Conservation (phyloP, 148 eudicot genomes). For the Cornus florida region DNA sequence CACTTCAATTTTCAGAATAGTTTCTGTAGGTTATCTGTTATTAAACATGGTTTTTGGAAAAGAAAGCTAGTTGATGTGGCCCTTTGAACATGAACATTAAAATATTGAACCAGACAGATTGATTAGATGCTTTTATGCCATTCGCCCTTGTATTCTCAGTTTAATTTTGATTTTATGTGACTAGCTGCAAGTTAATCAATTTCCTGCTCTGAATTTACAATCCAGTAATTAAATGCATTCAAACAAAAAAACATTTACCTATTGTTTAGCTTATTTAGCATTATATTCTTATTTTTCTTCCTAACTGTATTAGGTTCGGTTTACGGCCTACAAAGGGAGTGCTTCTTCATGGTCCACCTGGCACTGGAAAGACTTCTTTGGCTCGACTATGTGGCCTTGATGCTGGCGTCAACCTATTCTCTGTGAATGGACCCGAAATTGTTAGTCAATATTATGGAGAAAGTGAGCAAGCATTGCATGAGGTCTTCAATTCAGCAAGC, state of each 20-base stretch:
- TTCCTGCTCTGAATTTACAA: background rate
- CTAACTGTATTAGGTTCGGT: constrained; percentile 61
- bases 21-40: no score
- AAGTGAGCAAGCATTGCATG: constrained; percentile 82
- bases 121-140: background rate
- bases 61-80: background rate
- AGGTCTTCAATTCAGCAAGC: constrained; percentile 73
- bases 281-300: background rate
- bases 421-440: constrained; percentile 87
- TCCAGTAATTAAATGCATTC: background rate
- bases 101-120: background rate
- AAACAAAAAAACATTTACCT: background rate
- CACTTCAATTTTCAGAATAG: no score
- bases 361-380: constrained; percentile 95
- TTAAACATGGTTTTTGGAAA: background rate
- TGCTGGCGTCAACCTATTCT: constrained; percentile 74
- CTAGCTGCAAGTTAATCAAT: background rate
- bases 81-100: background rate
- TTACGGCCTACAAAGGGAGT: constrained; percentile 90
- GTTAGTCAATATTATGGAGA: constrained; percentile 80
- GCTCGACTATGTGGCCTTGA: constrained; percentile 74
- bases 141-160: background rate
- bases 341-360: constrained; percentile 95
- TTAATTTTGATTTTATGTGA: background rate
- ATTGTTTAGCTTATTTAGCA: constrained; percentile 1